phyloP scores from a whole-genome alignment of 2,329 filamentous ascomycete genomes.

The Zasmidium citrigriseum region DNA sequence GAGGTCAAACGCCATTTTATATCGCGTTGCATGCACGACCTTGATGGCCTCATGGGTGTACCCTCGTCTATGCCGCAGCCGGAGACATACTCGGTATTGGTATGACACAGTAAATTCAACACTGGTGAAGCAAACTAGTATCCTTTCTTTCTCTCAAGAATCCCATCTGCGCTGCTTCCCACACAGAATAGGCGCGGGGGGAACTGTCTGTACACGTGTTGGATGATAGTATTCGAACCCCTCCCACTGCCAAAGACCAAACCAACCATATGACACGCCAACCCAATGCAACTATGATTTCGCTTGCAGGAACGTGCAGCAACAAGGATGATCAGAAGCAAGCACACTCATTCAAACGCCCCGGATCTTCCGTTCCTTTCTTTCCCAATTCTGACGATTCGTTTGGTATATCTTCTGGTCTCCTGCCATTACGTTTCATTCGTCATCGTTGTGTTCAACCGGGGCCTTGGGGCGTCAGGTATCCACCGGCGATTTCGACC shows the following conservation, averaged over 20 bases:
- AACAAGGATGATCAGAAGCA: neutral
- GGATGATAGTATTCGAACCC: neutral
- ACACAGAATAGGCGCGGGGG: neutral
- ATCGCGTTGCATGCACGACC: neutral
- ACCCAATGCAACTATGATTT: conserved; percentile 5
- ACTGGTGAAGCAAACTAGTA: conserved; percentile 1
- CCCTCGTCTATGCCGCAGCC: no score
- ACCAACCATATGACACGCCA: neutral
- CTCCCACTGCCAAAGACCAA: neutral
- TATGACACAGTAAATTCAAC: neutral
- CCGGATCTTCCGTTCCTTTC: neutral
- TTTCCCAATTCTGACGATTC: neutral
- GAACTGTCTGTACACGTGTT: neutral
- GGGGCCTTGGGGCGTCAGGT: conserved; percentile 49
- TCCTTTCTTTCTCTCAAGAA: conserved; percentile 4
- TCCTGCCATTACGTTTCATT: conserved; percentile 9
- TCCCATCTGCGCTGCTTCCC: neutral
- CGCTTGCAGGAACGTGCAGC: neutral
- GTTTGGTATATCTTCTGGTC: neutral
- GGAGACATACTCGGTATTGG: no score
- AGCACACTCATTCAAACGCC: conserved; percentile 1
- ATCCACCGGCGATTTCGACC: conserved; percentile 96
- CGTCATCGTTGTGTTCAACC: conserved; percentile 9
- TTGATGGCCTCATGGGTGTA: neutral
- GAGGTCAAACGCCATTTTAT: neutral